Evolutionary conservation across 176 grass and related monocot species (phyloP), one percentile per base, ranked within the genome.

Genomic region (Triticum turgidum): DNA sequence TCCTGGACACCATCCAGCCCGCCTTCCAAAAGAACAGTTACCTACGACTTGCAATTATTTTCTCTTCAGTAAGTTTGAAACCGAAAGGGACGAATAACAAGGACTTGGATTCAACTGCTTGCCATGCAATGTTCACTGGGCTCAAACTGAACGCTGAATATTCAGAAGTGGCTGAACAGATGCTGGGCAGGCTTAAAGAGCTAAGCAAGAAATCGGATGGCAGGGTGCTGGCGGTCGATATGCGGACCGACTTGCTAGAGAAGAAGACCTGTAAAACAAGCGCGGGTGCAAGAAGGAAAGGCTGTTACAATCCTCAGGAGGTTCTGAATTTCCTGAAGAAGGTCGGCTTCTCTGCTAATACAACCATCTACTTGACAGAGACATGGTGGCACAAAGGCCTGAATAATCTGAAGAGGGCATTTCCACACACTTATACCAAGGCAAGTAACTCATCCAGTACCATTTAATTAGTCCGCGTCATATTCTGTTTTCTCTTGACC

Each of bases 361-460:
- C 92, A 56, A 90, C 91, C 27, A 86, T 97, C 65, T 97, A 97
- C 86, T 82, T 97, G 63, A 97, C 95, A 25, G 89, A 97, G 84
- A 92, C 89, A 5, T 89, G 87, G 92, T 92, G 92, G 95, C 88
- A 91, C 84, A 86, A 92, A 61, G 88, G 70, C 47, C 75, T 97
- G 61, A 89, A 87, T 82, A 72, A 85, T 70, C 81, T 94, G 35
- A 97, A 92, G 81, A 84, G 91, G 83, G 86, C 78, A 38, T 97
- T 94, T 45, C 92, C 90, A 39, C 84, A 89, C 87, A 97, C 88
- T 68, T 97, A 97, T 67, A 97, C 92, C 78, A 97, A 94, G 95
- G 95, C 77, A 90, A 82, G 88, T 29, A 69, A 81, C 58, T 14
- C 21, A 42, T 82, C 62, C 0, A 54, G 51, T 35, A 11, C 9